phyloP scores from a whole-genome alignment of 176 grass and related monocot genomes.

The Puya raimondii region DNA sequence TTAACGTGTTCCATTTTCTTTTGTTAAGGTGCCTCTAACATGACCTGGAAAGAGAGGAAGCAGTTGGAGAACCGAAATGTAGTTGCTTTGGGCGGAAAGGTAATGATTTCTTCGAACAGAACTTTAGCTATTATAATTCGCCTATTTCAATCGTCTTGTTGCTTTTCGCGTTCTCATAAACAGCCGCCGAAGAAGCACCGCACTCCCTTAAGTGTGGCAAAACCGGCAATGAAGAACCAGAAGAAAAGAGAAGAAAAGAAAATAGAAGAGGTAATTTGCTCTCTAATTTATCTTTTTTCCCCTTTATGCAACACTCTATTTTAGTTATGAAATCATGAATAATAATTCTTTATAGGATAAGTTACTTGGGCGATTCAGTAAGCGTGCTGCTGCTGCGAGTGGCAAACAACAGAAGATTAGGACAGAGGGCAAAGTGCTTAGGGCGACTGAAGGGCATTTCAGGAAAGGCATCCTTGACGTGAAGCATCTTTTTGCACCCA shows the following conservation, averaged over 20 bases:
- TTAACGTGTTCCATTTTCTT: background rate
- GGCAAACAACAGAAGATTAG: constrained; percentile 46
- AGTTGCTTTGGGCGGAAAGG: constrained; percentile 79
- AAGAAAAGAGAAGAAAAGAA: constrained; percentile 59
- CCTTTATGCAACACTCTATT: background rate
- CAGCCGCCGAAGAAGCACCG: constrained; percentile 77
- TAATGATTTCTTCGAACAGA: constrained; percentile 9
- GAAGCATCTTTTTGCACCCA: constrained; percentile 63
- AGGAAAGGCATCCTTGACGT: constrained; percentile 88
- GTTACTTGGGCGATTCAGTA: constrained; percentile 57
- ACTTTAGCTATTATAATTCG: background rate
- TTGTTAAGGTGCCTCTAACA: constrained; percentile 56
- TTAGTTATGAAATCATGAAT: background rate
- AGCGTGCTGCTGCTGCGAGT: constrained; percentile 31
- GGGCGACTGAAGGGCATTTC: constrained; percentile 69
- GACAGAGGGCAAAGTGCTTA: constrained; percentile 56
- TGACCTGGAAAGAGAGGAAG: constrained; percentile 74
- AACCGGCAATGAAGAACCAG: constrained; percentile 80
- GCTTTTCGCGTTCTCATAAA: constrained; percentile 15
- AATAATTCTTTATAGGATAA: constrained; percentile 45
- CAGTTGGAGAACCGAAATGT: constrained; percentile 72
- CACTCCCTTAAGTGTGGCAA: constrained; percentile 66
- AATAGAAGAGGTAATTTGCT: constrained; percentile 60
- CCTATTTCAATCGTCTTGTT: background rate
- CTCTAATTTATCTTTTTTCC: constrained; percentile 1